A percentile compares a stretch with the other conserved stretches of the same genome.
Evolutionary conservation across 768 basidiomycete genomes (phyloP).

Genomic region (Russula olivacea): DNA sequence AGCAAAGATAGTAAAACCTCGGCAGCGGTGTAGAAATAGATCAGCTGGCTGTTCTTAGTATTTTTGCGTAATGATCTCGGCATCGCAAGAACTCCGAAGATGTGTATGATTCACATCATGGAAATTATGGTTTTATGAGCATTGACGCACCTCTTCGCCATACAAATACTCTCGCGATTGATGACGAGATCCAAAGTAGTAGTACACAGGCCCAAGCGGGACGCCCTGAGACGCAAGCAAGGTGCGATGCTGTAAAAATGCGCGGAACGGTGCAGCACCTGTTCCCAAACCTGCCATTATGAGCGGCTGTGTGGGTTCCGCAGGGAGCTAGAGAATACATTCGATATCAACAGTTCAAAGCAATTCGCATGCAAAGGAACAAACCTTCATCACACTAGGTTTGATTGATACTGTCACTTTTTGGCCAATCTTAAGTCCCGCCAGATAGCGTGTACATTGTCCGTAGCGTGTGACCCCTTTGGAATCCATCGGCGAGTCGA

Average conservation of each 20-base stretch:
- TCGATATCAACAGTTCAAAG: constrained; percentile 7
- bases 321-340: constrained; percentile 57
- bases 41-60: constrained; percentile 26
- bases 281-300: constrained; percentile 99
- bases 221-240: constrained; percentile 69
- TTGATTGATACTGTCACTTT: constrained; percentile 97
- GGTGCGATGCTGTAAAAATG: constrained; percentile 95
- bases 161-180: constrained; percentile 96
- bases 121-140: neutral
- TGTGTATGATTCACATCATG: constrained; percentile 22
- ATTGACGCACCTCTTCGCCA: constrained; percentile 56
- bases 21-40: neutral
- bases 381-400: constrained; percentile 97
- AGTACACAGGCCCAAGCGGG: constrained; percentile 86
- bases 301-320: constrained; percentile 77
- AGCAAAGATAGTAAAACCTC: constrained; percentile 1
- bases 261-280: constrained; percentile 98
- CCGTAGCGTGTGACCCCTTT: constrained; percentile 75
- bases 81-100: constrained; percentile 20
- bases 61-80: constrained; percentile 17
- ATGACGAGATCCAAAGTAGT: constrained; percentile 98
- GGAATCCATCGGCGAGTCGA: neutral
- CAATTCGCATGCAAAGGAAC: constrained; percentile 23
- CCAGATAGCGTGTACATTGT: constrained; percentile 95
- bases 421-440: constrained; percentile 74